phyloP scores from a whole-genome alignment of 345 rosid species.

The Iberis pinnata region DNA sequence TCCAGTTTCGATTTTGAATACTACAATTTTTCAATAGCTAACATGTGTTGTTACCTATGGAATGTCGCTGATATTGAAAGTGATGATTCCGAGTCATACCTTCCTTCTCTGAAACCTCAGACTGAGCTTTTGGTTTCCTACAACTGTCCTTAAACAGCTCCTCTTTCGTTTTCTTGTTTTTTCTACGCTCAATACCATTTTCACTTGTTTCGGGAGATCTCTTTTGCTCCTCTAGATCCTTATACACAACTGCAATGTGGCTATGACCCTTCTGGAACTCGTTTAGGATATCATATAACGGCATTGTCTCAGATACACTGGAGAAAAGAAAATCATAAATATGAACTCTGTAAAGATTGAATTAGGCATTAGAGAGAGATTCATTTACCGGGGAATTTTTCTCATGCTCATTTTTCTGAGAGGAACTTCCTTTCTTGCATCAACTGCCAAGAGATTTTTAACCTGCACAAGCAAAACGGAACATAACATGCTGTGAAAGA shows the following conservation, averaged over 20 bases:
- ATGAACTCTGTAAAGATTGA: not conserved
- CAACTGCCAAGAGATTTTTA: constrained; percentile 79
- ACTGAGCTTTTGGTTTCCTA: constrained; percentile 42
- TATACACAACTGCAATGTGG: constrained; percentile 88
- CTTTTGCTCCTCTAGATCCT: constrained; percentile 44
- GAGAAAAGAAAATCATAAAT: not conserved
- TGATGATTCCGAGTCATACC: constrained; percentile 35
- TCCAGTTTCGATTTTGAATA: constrained; percentile 32
- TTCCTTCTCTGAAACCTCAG: constrained; percentile 34
- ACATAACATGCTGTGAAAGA: not conserved
- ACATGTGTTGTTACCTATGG: not conserved
- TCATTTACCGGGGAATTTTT: constrained; percentile 74
- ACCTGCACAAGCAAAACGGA: constrained; percentile 38
- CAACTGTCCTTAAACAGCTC: constrained; percentile 48
- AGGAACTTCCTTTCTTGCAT: constrained; percentile 63
- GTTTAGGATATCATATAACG: constrained; percentile 82
- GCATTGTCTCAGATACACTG: constrained; percentile 85
- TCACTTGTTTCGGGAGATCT: constrained; percentile 32
- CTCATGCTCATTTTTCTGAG: constrained; percentile 75
- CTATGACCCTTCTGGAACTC: constrained; percentile 98
- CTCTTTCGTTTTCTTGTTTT: constrained; percentile 28
- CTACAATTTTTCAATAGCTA: constrained; percentile 7
- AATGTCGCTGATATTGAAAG: not conserved
- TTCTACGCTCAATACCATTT: constrained; percentile 30
- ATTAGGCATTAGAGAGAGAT: not conserved